Evolutionary conservation across 768 basidiomycete species (phyloP), one percentile per base, ranked within the genome.

Genomic region (Leccinum subgranulosum): DNA sequence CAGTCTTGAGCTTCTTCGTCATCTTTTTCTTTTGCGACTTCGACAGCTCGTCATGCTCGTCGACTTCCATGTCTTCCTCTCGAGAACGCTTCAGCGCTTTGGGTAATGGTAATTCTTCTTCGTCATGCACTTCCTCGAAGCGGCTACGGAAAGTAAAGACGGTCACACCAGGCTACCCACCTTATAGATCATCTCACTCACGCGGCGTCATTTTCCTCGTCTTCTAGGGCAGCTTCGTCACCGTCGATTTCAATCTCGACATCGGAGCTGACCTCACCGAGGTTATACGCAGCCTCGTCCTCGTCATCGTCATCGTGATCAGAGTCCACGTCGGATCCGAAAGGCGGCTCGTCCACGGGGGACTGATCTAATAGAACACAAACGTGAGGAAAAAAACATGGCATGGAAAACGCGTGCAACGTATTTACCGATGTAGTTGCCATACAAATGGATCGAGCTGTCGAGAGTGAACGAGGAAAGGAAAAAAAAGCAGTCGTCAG

Each of bases 211-310:
- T 73, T 72, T 5, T 74, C 74, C 23, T 72, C 73, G 6, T 73
- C 74, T 27, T 73, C 81, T 57, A 88, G 60, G 14, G 83, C 85
- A 54, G 84, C 61, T 27, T 86, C 87, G 36, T 80, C 80, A 1
- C 78, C 77, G 61, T 87, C 78, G 65, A 92, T 79, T 66, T 93
- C 79, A 65, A 93, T 78, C 67, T 93, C 90, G 41, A 92, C 89
- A 65, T 94, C 92, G 6, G 87, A 92, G 74, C 86, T 87, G 53
- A 92, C 86, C 56, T 90, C 87, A 39, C 79, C 81, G n/a, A 90
- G 79, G 63, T 85, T 80, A 60, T 81, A 88, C 0, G 62, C 68
- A 1, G 75, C 84, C 51, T 83, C 85, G 45, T 11, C 39, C 2
- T 88, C 31, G 12, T 33, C 31, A 1, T 33, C 31, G 11, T 33